These are phyloP conservation scores for Russula olivacea DNA, from an alignment of 768 basidiomycete species.

Conservation along the genomic window DNA sequence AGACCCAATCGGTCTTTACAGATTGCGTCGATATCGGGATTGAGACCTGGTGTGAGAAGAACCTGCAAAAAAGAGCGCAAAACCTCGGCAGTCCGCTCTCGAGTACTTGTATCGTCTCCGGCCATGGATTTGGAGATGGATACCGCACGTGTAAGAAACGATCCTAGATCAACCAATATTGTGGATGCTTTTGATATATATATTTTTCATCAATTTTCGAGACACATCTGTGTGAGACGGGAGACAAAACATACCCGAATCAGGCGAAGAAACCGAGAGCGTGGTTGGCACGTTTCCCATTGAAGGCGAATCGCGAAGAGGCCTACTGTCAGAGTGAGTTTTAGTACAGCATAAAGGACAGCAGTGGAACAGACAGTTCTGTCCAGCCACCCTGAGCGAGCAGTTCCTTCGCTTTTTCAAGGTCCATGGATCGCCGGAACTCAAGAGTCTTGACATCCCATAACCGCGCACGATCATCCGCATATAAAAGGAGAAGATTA, in stretches of 20 bases:
- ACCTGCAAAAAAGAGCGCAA: constrained; percentile 57
- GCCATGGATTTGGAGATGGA: constrained; percentile 16
- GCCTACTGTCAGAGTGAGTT: constrained; percentile 8
- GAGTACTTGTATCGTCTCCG: constrained; percentile 28
- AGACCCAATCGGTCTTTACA: constrained; percentile 56
- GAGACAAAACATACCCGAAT: constrained; percentile 26
- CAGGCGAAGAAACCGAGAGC: constrained; percentile 17
- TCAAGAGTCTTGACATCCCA: constrained; percentile 85
- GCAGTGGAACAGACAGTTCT: constrained; percentile 47
- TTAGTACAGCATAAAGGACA: not conserved
- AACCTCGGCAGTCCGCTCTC: constrained; percentile 43
- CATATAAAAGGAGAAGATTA: constrained; percentile 71
- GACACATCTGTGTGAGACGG: not conserved
- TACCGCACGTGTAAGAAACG: constrained; percentile 23
- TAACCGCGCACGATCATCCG: constrained; percentile 66
- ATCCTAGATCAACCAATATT: constrained; percentile 30
- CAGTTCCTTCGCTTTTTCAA: constrained; percentile 72
- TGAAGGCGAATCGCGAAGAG: constrained; percentile 2
- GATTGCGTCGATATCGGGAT: constrained; percentile 61
- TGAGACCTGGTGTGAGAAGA: constrained; percentile 65
- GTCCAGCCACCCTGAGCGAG: constrained; percentile 68
- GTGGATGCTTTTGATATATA: constrained; percentile 27
- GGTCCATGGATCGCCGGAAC: constrained; percentile 75
- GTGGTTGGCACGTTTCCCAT: not conserved
- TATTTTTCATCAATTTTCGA: not conserved